Evolutionary conservation across 768 basidiomycete genomes (phyloP).

Genomic region (Tulasnella sp.): DNA sequence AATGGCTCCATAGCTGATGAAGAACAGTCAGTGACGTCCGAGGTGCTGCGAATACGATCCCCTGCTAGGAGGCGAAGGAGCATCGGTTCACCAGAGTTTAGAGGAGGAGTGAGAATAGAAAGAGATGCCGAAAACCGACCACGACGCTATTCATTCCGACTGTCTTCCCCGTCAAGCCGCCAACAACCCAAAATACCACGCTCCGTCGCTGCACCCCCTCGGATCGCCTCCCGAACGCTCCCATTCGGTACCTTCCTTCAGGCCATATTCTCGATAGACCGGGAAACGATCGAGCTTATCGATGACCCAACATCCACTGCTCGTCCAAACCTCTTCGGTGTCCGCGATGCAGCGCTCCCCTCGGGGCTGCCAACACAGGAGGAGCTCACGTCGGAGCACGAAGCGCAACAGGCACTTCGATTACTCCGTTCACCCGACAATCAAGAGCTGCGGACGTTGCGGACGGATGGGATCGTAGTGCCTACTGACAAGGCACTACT

Average conservation of each 20-base stretch:
- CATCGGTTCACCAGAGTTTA: neutral
- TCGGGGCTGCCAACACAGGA: neutral
- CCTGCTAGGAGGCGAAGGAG: neutral
- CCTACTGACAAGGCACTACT: neutral
- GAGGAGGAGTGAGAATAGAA: neutral
- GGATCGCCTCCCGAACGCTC: neutral
- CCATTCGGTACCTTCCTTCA: conserved; percentile 15
- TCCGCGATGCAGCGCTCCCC: neutral
- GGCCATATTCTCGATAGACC: conserved; percentile 10
- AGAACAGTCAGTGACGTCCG: neutral
- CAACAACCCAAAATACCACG: neutral
- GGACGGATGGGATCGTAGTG: neutral
- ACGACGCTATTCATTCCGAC: neutral
- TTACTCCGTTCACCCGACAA: neutral
- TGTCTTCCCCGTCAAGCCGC: neutral
- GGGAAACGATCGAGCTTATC: conserved; percentile 4
- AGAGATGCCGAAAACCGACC: neutral
- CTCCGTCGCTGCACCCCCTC: neutral
- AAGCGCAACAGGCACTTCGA: neutral
- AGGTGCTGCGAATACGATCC: neutral
- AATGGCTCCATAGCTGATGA: neutral
- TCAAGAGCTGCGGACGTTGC: neutral
- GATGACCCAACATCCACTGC: neutral
- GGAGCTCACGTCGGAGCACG: neutral
- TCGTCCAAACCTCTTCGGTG: conserved; percentile 1